phyloP scores from a whole-genome alignment of 306 rosid genomes.

The Cicer judaicum region DNA sequence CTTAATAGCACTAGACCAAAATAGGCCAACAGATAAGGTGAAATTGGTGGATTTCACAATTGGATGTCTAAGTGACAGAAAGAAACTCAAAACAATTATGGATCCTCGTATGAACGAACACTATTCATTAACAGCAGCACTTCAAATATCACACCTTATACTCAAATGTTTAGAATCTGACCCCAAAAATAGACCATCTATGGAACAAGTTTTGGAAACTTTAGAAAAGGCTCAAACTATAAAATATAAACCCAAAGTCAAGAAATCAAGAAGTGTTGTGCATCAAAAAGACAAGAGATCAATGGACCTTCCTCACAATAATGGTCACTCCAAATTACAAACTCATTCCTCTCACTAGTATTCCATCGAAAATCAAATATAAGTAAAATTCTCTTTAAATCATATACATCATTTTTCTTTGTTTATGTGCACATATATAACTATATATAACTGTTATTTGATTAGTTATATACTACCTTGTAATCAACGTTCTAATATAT shows the following conservation, averaged over 20 bases:
- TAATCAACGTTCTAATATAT: no score
- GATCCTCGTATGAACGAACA: constrained; percentile 53
- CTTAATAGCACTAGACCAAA: constrained; percentile 54
- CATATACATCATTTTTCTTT: no score
- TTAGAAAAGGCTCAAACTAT: constrained; percentile 48
- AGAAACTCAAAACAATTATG: constrained; percentile 55
- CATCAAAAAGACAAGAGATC: constrained; percentile 11
- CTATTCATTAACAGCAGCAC: constrained; percentile 54
- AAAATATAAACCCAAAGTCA: constrained; percentile 43
- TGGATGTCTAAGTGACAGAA: constrained; percentile 51
- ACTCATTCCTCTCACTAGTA: constrained; percentile 13
- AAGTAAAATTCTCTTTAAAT: no score
- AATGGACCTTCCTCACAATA: not conserved
- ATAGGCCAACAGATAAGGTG: constrained; percentile 42
- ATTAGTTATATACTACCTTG: no score
- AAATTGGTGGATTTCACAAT: constrained; percentile 56
- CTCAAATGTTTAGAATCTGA: constrained; percentile 61
- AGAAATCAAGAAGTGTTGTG: constrained; percentile 8
- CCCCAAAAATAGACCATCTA: constrained; percentile 68
- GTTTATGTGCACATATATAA: no score
- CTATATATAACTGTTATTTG: no score
- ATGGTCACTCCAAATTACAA: not conserved
- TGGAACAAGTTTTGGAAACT: constrained; percentile 58
- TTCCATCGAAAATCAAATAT: no score
- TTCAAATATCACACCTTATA: constrained; percentile 54